Percentiles rank a stretch among this genome's conserved stretches.
These are phyloP conservation scores for Trichomonas vaginalis DNA, from an alignment of 208 protist genomes.

Conservation along the genomic window DNA sequence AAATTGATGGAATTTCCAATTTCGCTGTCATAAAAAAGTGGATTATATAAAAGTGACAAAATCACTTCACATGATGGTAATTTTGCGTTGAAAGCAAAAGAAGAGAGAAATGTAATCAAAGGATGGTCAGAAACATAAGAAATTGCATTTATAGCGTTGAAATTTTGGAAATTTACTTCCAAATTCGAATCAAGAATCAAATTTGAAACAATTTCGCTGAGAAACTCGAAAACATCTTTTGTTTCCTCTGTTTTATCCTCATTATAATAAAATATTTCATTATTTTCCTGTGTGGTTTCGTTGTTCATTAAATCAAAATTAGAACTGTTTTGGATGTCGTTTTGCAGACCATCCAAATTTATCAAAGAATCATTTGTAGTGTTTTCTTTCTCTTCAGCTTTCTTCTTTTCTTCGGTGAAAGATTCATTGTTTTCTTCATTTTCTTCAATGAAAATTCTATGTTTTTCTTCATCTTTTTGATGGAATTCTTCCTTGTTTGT, in stretches of 20 bases:
- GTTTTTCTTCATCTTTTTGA: too few relatives aligned
- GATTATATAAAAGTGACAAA: background rate
- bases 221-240: background rate
- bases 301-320: too few relatives aligned
- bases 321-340: too few relatives aligned
- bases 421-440: too few relatives aligned
- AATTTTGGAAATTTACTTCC: background rate
- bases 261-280: too few relatives aligned
- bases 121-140: background rate
- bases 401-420: too few relatives aligned
- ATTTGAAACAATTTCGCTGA: background rate
- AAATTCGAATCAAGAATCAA: background rate
- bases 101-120: background rate
- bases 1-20: background rate
- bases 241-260: background rate
- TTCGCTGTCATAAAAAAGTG: background rate
- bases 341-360: too few relatives aligned
- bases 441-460: too few relatives aligned
- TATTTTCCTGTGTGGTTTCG: too few relatives aligned
- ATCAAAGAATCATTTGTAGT: too few relatives aligned
- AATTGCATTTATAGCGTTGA: background rate
- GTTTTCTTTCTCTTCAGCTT: too few relatives aligned
- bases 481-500: too few relatives aligned
- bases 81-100: background rate
- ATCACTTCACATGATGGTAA: background rate